These are phyloP conservation scores for Ampelocalamus luodianensis DNA, from an alignment of 176 grass and related monocot genomes.

Conservation along the genomic window DNA sequence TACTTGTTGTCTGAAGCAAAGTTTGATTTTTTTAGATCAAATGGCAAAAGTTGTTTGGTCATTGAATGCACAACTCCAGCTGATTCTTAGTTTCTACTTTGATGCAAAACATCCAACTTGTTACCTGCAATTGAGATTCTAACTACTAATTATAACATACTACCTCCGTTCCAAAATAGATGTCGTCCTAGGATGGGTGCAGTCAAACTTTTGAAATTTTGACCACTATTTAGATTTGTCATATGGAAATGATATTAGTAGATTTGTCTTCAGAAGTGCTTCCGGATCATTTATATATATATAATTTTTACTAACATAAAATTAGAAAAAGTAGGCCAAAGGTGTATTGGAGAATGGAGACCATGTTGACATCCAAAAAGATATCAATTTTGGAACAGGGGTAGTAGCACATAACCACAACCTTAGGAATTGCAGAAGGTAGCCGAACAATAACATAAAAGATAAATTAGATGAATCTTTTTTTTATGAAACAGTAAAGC, in stretches of 20 bases:
- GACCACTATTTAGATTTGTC: neutral
- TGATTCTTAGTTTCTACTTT: slow-evolving; percentile 28
- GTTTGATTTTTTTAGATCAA: slow-evolving; percentile 21
- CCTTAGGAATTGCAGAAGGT: neutral
- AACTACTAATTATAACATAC: slow-evolving; percentile 2
- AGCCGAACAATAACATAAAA: neutral
- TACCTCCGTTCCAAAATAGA: neutral
- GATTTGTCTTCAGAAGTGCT: neutral
- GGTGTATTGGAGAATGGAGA: neutral
- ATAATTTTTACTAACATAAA: neutral
- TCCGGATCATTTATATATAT: neutral
- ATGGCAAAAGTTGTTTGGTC: slow-evolving; percentile 1
- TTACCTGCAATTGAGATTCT: neutral
- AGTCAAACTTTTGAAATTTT: neutral
- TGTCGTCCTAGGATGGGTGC: neutral
- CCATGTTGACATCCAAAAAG: neutral
- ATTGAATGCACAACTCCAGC: neutral
- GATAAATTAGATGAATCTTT: neutral
- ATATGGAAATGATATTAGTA: neutral
- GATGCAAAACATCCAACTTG: neutral
- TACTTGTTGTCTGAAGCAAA: neutral
- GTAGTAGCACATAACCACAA: neutral
- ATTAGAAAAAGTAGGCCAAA: neutral
- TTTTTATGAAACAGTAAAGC: neutral
- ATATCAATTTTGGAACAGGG: neutral